Base-by-base conservation (phyloP, 1,284 basidiomycete species). In the Trichosporon sp. region DNA sequence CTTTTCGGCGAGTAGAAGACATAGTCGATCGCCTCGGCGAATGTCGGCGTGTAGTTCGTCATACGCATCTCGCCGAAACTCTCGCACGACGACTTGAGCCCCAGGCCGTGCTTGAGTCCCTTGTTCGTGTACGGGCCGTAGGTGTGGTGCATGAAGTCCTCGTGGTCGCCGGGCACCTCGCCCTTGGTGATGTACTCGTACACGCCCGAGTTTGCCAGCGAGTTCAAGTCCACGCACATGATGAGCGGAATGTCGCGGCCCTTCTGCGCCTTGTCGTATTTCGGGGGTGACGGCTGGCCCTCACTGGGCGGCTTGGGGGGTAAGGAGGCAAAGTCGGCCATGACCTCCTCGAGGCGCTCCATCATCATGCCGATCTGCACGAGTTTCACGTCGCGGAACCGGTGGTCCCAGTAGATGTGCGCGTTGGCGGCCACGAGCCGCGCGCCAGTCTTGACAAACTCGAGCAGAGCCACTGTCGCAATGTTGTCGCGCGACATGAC, bases 401-500 rank as follows among this genome's bases (percentile, higher is more conserved):
- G 86, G 25, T 91, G 91, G 77, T 98, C 90, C 95, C 95, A 99
- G 76, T 90, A 87, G 64, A 98, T 87, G 80, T 99, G 96, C 2
- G 89, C 87, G 76, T 99, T 99, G 61, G 90, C 90, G 62, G 97
- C 85, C 69, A 98, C 86, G 58, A 97, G 81, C 8, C 95, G 88
- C 13, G 92, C 88, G 31, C 94, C 95, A 0, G 92, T 91, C 59
- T 86, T 84, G 67, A 86, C 87, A 81, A 91, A 90, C 82, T 99
- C 96, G 73, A 99, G 85, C 52, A 93, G 84, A 68, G 89, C 89
- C 58, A 95, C 84, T 67, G 95, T 87, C 37, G 92, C 94, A 70
- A 99, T 92, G 77, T 98, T 89, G 81, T 98, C 96, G 78, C 95
- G 93, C 68, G 90, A 91, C 77, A 97, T 87, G 64, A 99, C 93